Percentiles rank a stretch among this genome's conserved stretches.
Evolutionary conservation across 768 basidiomycete genomes (phyloP).

Genomic region (Mycena latifolia): DNA sequence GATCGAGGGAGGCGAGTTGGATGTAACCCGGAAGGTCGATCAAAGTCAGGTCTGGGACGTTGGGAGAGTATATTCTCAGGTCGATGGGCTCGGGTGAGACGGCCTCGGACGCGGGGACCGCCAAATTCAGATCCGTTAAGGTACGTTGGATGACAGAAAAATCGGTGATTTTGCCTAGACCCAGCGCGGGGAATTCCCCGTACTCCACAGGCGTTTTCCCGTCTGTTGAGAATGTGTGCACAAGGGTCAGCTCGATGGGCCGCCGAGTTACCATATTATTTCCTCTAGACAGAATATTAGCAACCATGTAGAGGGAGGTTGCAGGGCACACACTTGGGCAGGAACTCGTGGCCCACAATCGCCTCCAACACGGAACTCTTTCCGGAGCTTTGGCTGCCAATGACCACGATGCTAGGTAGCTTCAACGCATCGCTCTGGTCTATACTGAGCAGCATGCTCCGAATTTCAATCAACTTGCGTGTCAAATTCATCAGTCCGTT

Average conservation of each 20-base stretch:
- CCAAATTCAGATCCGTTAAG: constrained; percentile 94
- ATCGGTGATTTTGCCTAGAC: constrained; percentile 89
- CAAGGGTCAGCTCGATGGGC: constrained; percentile 96
- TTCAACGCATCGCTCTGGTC: constrained; percentile 96
- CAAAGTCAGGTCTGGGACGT: constrained; percentile 96
- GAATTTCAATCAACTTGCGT: constrained; percentile 94
- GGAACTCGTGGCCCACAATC: constrained; percentile 97
- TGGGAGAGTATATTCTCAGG: constrained; percentile 94
- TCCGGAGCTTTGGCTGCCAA: constrained; percentile 98
- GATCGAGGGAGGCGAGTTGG: constrained; percentile 94
- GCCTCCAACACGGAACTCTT: constrained; percentile 98
- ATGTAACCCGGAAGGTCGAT: constrained; percentile 99
- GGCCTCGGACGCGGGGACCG: constrained; percentile 90
- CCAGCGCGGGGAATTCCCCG: constrained; percentile 94
- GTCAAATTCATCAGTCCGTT: constrained; percentile 96
- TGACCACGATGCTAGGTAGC: constrained; percentile 96
- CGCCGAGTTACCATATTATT: constrained; percentile 99
- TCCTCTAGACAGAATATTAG: constrained; percentile 70
- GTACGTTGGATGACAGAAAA: constrained; percentile 94
- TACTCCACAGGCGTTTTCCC: constrained; percentile 78
- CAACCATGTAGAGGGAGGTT: neutral
- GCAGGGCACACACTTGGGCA: constrained; percentile 86
- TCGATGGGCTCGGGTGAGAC: constrained; percentile 97
- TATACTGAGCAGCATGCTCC: constrained; percentile 94
- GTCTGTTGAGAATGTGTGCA: constrained; percentile 83